Evolutionary conservation across 441 rosid genomes (phyloP).

Genomic region (Populus hybrid): DNA sequence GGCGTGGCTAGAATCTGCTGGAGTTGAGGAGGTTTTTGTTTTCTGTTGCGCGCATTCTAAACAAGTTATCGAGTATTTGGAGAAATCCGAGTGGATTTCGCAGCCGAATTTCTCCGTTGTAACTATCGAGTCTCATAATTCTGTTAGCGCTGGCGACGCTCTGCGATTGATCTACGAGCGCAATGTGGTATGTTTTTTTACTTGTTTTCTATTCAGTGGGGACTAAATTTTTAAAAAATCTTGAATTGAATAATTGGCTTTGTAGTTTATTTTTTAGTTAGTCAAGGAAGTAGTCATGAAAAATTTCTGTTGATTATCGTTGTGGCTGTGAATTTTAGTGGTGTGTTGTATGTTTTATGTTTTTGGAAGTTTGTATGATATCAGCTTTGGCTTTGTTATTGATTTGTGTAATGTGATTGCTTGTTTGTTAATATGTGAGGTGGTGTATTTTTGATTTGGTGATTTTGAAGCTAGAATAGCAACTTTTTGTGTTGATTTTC

Average conservation of each 20-base stretch:
- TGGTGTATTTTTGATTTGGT: not conserved
- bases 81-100: too few relatives aligned
- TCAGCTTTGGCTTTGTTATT: not conserved
- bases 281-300: not conserved
- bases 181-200: slow-evolving; percentile 41
- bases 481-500: not conserved
- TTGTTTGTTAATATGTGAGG: not conserved
- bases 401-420: not conserved
- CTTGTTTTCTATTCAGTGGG: not conserved
- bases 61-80: too few relatives aligned
- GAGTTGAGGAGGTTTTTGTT: too few relatives aligned
- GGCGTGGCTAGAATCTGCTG: too few relatives aligned
- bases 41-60: too few relatives aligned
- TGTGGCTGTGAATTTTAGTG: not conserved
- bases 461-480: not conserved
- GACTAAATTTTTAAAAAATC: not conserved
- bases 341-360: not conserved
- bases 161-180: too few relatives aligned
- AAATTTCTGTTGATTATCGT: not conserved
- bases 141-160: too few relatives aligned
- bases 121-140: too few relatives aligned
- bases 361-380: not conserved
- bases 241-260: not conserved
- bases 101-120: too few relatives aligned
- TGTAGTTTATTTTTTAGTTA: not conserved